Evolutionary conservation across 2,329 filamentous ascomycete species (phyloP).

Genomic region (Talaromyces verruculosus): DNA sequence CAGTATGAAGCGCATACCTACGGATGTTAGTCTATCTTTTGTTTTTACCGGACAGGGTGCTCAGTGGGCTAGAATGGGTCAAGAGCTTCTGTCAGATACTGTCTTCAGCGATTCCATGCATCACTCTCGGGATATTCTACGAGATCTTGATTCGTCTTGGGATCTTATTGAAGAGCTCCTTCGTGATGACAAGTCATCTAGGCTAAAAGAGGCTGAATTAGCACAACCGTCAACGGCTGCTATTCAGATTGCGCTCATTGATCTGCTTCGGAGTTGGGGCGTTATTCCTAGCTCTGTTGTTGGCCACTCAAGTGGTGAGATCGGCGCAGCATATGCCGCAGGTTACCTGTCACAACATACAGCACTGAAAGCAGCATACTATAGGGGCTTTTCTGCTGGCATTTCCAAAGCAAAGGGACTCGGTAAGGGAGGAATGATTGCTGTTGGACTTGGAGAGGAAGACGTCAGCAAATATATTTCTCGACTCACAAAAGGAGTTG

Average conservation of each 20-base stretch:
- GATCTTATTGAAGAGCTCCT: conserved; percentile 10
- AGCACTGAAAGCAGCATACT: conserved; percentile 25
- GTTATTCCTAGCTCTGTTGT: conserved; percentile 17
- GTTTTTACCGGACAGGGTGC: conserved; percentile 42
- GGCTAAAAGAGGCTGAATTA: conserved; percentile 10
- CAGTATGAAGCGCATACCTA: neutral
- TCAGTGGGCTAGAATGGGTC: conserved; percentile 37
- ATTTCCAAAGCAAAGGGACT: conserved; percentile 20
- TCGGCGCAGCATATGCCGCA: conserved; percentile 26
- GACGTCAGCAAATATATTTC: conserved; percentile 23
- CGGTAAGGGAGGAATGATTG: conserved; percentile 31
- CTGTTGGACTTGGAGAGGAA: conserved; percentile 27
- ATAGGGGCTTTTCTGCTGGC: conserved; percentile 27
- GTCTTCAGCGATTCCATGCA: neutral
- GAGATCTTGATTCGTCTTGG: conserved; percentile 25
- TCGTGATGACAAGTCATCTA: conserved; percentile 11
- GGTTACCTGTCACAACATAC: conserved; percentile 25
- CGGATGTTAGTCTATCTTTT: conserved; percentile 9
- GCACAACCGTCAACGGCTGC: conserved; percentile 28
- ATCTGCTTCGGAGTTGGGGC: conserved; percentile 20
- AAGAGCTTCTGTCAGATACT: conserved; percentile 23
- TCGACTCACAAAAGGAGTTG: conserved; percentile 25
- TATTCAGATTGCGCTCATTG: conserved; percentile 25
- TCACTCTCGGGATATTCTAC: conserved; percentile 27
- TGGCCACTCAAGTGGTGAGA: conserved; percentile 26